Evolutionary conservation across 2,329 filamentous ascomycete genomes (phyloP).

Genomic region (Claviceps quebecensis): DNA sequence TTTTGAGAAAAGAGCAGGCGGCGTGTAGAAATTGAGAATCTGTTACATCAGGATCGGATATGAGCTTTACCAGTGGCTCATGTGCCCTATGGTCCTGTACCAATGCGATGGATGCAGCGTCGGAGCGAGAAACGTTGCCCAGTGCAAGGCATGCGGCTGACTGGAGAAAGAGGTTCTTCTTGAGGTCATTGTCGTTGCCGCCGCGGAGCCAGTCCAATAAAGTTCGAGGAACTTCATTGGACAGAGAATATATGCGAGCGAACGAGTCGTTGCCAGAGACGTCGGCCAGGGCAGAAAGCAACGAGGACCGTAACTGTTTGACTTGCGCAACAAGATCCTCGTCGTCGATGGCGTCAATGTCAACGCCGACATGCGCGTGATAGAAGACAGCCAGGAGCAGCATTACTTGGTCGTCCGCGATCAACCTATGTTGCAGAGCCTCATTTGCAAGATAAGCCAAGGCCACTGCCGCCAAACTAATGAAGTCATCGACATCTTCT

Average conservation of each 20-base stretch:
- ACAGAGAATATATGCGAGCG: constrained; percentile 25
- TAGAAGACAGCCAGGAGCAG: constrained; percentile 35
- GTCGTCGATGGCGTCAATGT: constrained; percentile 25
- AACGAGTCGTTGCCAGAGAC: constrained; percentile 38
- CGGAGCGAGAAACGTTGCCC: constrained; percentile 47
- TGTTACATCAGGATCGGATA: constrained; percentile 25
- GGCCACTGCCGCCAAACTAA: constrained; percentile 35
- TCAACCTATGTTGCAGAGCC: constrained; percentile 33
- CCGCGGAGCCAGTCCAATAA: constrained; percentile 34
- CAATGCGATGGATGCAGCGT: constrained; percentile 36
- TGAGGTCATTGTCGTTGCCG: constrained; percentile 11
- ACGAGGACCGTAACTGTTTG: constrained; percentile 32
- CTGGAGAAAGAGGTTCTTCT: constrained; percentile 26
- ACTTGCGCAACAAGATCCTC: constrained; percentile 31
- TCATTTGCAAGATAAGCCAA: constrained; percentile 42
- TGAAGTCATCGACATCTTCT: constrained; percentile 40
- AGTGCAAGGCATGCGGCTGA: constrained; percentile 45
- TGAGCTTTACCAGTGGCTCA: constrained; percentile 29
- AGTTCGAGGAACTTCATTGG: constrained; percentile 25
- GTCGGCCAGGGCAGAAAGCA: constrained; percentile 38
- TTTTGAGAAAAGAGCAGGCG: constrained; percentile 47
- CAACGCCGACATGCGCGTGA: constrained; percentile 30
- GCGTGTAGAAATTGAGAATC: constrained; percentile 42
- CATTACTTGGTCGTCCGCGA: constrained; percentile 24
- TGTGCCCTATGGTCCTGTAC: constrained; percentile 28